phyloP scores from a whole-genome alignment of 176 grass and related monocot species.

The Tuctoria greenei region DNA sequence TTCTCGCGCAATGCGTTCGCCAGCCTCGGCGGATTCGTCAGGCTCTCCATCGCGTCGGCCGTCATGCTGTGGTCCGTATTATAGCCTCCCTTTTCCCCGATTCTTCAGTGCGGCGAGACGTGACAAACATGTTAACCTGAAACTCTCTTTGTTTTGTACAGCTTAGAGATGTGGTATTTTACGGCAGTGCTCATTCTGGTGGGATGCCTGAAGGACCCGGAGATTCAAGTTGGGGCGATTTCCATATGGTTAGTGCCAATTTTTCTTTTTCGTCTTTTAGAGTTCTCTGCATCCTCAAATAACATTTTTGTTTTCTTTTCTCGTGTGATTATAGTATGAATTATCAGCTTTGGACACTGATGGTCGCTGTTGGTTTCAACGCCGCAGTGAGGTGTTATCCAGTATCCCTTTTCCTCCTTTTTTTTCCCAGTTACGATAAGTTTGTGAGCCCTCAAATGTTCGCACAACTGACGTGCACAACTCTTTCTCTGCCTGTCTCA shows the following conservation, averaged over 20 bases:
- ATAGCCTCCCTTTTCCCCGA: background rate
- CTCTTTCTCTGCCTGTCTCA: background rate
- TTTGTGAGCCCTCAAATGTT: background rate
- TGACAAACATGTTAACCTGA: background rate
- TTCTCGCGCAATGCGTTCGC: slow-evolving; percentile 56
- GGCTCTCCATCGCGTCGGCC: slow-evolving; percentile 67
- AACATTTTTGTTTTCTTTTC: background rate
- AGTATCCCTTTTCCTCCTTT: background rate
- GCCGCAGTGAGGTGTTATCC: slow-evolving; percentile 59
- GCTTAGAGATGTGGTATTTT: slow-evolving; percentile 77
- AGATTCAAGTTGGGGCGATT: slow-evolving; percentile 57
- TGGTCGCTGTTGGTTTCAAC: slow-evolving; percentile 68
- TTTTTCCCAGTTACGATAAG: background rate
- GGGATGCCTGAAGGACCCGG: slow-evolving; percentile 58
- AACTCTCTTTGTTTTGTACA: slow-evolving; percentile 6
- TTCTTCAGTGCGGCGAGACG: background rate
- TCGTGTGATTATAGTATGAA: slow-evolving; percentile 56
- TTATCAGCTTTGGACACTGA: slow-evolving; percentile 61
- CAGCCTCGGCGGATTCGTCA: slow-evolving; percentile 52
- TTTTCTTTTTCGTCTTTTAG: background rate
- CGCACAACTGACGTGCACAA: background rate
- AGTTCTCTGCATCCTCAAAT: background rate
- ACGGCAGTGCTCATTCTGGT: slow-evolving; percentile 71
- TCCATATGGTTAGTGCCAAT: slow-evolving; percentile 52
- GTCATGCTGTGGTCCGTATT: slow-evolving; percentile 71